Evolutionary conservation across 1,284 basidiomycete genomes (phyloP).

Genomic region (Ustilago xerochloae): DNA sequence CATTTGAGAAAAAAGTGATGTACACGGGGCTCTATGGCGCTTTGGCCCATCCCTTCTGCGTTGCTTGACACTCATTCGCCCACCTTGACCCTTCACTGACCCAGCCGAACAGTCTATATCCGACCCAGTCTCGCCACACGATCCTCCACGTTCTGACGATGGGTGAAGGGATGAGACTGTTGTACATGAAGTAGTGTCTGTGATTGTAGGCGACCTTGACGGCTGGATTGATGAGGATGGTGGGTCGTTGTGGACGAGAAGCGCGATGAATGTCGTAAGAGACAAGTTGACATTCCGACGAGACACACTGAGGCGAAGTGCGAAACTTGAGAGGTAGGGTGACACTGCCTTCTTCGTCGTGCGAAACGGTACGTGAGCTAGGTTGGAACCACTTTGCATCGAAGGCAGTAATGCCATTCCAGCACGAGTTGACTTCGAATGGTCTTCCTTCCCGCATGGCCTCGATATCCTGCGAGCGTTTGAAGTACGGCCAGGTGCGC

Average conservation of each 20-base stretch:
- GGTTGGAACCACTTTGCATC: constrained; percentile 70
- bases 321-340: constrained; percentile 71
- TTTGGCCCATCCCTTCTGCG: constrained; percentile 20
- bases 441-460: constrained; percentile 67
- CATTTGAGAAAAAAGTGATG: not conserved
- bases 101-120: constrained; percentile 47
- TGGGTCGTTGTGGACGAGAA: constrained; percentile 69
- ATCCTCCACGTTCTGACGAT: constrained; percentile 48
- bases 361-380: not conserved
- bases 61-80: constrained; percentile 19
- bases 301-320: constrained; percentile 71
- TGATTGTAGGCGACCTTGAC: constrained; percentile 54
- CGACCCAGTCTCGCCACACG: constrained; percentile 55
- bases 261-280: constrained; percentile 74
- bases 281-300: constrained; percentile 73
- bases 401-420: constrained; percentile 75
- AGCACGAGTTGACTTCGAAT: constrained; percentile 73
- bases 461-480: constrained; percentile 69
- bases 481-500: constrained; percentile 74
- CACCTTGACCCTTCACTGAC: constrained; percentile 39
- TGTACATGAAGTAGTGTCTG: constrained; percentile 45
- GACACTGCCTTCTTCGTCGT: constrained; percentile 61
- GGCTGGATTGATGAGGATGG: constrained; percentile 71
- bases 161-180: constrained; percentile 40
- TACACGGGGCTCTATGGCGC: not conserved